Base-by-base conservation (phyloP, 2,329 filamentous ascomycete species). In the Colletotrichum eleusines region DNA sequence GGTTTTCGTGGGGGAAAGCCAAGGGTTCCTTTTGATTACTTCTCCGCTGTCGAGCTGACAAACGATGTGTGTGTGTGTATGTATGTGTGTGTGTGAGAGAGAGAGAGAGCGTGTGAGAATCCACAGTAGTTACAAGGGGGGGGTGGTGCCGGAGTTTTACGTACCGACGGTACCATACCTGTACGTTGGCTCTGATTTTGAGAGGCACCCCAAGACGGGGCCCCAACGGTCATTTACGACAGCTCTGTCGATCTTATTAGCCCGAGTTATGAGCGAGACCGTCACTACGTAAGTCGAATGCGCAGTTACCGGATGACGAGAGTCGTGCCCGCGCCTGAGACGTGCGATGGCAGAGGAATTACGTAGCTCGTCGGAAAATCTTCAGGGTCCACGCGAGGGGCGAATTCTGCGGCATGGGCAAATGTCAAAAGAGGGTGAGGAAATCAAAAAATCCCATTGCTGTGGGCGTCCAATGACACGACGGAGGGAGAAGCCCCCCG, bases 11-110 rank as follows among this genome's bases (percentile, higher is more conserved):
- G 35, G 57, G 53, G 20, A 46, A 62, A 33, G 63, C 42, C 63
- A 67, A 57, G 68, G 42, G 63, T 48, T 38, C 54, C 6, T 42
- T 53, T 50, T 57, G 68, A 70, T 70, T 70, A 50, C 68, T 28
- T 33, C n/a, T 57, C 68, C 63, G 63, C 63, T 51, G 23, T 28
- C 67, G 5, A 58, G 60, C 67, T 66, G 31, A 61, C 20, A n/a
- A 7, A 46, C 11, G 40, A 42, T 38, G n/a, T 33, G 38, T 14
- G 38, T 3, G 38, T 40, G 38, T 40, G 38, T 40, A 4, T 5
- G 38, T 40, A 6, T 16, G 38, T 16, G 38, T 40, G 38, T 40
- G 31, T n/a, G n/a, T n/a, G n/a, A n/a, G 33, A 33, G 33, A 33
- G 33, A 33, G 9, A 33, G 33, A 4, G 35, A 38, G n/a, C 31